Evolutionary conservation across 2,329 filamentous ascomycete species (phyloP), one percentile per base, ranked within the genome.

Genomic region (Coniochaeta prunicola): DNA sequence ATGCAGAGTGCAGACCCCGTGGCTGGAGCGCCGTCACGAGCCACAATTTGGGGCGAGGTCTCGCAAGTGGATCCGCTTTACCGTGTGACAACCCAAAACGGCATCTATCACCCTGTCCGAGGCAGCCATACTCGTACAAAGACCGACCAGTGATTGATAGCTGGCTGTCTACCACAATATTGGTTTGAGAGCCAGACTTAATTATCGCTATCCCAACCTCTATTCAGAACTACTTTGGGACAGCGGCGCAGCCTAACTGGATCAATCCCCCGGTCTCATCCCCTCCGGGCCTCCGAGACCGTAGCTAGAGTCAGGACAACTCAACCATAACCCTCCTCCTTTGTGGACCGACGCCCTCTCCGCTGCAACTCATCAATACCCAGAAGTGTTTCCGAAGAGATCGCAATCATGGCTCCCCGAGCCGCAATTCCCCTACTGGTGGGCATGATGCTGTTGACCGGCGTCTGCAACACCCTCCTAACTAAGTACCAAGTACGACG

Each of bases 371-470:
- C 17, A 31, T 10, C 30, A 21, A 58, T 21, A n/a, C 31, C 6
- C 31, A 33, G 6, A 33, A 6, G 12, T 6, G 31, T 33, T 33
- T 33, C 31, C 31, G 31, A 33, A 33, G 31, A 6, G 31, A 59
- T 26, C 57, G 26, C 17, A 57, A 70, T 64, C 57, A 96, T 96
- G 90, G 82, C 88, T 65, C 80, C 83, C 64, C 85, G 84, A 71
- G 83, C 84, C 38, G 71, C 91, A 58, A 84, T 97, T 61, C 92
- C 92, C 38, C 83, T 97, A 69, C 81, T 97, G 63, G 91, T 97
- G 73, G 88, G 82, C 67, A 96, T 97, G 91, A 97, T 97, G 93
- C 81, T 97, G 70, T 77, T 96, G 70, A 97, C 93, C 26, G 93
- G 93, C 63, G 92, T 96, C 62, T 96, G 92, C 81, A 99, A 99